Evolutionary conservation across 2,329 filamentous ascomycete species (phyloP).

Genomic region (Fusarium xyrophilum): DNA sequence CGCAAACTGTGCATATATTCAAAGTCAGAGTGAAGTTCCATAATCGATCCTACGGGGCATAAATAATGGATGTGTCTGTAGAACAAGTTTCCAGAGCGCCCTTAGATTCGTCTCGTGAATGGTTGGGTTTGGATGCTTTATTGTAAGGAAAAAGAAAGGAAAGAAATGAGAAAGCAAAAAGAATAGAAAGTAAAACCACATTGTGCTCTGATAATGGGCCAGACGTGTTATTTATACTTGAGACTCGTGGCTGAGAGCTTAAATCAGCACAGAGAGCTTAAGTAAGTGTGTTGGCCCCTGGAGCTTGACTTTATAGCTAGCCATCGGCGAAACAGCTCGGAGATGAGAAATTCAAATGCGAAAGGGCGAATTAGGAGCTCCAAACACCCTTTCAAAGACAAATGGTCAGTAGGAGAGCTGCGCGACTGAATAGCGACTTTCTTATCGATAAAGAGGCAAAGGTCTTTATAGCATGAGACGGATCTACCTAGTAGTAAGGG

Average conservation of each 20-base stretch:
- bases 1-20: slow-evolving; percentile 7
- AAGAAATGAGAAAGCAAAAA: not conserved
- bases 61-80: not conserved
- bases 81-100: not conserved
- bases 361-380: not conserved
- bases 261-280: not conserved
- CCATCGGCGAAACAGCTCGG: not conserved
- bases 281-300: not conserved
- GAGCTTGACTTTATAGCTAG: not conserved
- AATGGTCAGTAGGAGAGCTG: too few species aligned
- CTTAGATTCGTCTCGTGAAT: not conserved
- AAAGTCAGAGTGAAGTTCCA: not conserved
- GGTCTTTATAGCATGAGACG: not conserved
- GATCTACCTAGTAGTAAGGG: too few species aligned
- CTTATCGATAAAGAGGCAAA: not conserved
- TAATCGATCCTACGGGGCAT: not conserved
- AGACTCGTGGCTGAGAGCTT: not conserved
- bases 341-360: not conserved
- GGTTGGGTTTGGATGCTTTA: not conserved
- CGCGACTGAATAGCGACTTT: too few species aligned
- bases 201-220: not conserved
- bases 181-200: not conserved
- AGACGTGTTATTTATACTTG: not conserved
- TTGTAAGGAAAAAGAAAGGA: not conserved
- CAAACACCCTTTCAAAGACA: not conserved